Evolutionary conservation across 306 rosid species (phyloP).

Genomic region (Arachis stenosperma): DNA sequence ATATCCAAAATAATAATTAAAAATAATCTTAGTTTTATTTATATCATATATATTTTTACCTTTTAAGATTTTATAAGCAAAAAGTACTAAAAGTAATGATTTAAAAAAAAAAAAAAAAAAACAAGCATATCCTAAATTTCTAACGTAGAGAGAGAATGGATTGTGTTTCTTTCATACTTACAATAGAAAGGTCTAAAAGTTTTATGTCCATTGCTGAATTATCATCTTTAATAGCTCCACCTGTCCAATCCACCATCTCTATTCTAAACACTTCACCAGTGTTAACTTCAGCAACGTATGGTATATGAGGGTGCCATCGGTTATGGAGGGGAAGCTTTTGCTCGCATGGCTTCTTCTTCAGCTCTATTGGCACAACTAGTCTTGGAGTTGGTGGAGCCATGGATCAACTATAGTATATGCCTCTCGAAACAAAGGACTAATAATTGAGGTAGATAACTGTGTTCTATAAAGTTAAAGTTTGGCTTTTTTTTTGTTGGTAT

Average conservation of each 20-base stretch:
- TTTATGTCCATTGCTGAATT: slow-evolving; percentile 70
- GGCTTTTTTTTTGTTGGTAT: no score
- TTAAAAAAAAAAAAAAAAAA: no score
- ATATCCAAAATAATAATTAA: background rate
- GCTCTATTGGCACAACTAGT: slow-evolving; percentile 66
- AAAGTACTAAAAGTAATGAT: no score
- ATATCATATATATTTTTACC: no score
- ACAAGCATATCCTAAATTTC: background rate
- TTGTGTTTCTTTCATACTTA: slow-evolving; percentile 45
- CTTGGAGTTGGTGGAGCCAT: slow-evolving; percentile 72
- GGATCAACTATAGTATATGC: slow-evolving; percentile 4
- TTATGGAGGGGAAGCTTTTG: slow-evolving; percentile 79
- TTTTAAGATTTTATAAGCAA: no score
- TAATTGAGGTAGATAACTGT: background rate
- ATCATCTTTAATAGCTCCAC: slow-evolving; percentile 67
- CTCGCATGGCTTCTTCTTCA: slow-evolving; percentile 72
- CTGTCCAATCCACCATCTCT: slow-evolving; percentile 90
- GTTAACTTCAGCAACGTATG: slow-evolving; percentile 31
- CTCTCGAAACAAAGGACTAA: background rate
- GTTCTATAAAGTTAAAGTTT: background rate
- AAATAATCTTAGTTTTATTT: background rate
- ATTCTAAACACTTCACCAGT: slow-evolving; percentile 61
- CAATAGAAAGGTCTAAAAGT: slow-evolving; percentile 61
- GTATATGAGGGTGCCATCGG: slow-evolving; percentile 86
- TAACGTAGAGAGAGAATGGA: background rate